phyloP scores from a whole-genome alignment of 345 rosid genomes.

The Melaleuca alternifolia region DNA sequence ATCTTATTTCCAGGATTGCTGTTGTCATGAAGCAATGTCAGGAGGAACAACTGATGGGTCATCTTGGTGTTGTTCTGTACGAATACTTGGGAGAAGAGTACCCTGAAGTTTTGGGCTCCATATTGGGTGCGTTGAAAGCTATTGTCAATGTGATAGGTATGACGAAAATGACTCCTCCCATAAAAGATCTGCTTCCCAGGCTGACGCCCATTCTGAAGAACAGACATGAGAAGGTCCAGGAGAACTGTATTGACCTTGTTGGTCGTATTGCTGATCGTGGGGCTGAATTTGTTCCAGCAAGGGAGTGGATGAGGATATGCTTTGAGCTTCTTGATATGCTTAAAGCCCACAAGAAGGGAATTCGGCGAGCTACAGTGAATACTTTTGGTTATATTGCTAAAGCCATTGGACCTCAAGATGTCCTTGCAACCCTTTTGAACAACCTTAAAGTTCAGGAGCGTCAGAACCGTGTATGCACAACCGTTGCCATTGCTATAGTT shows the following conservation, averaged over 20 bases:
- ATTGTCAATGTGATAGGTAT: constrained; percentile 98
- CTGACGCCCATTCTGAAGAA: constrained; percentile 97
- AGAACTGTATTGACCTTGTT: constrained; percentile 96
- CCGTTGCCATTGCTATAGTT: constrained; percentile 93
- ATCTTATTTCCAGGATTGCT: constrained; percentile 93
- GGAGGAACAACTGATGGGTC: constrained; percentile 99
- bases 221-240: constrained; percentile 98
- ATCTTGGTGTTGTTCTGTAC: constrained; percentile 93
- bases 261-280: constrained; percentile 99
- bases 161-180: constrained; percentile 99
- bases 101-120: constrained; percentile 97
- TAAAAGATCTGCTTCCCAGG: constrained; percentile 96
- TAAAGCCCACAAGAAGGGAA: constrained; percentile 99
- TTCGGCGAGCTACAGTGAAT: constrained; percentile 92
- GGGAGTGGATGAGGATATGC: constrained; percentile 99
- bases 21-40: constrained; percentile 99
- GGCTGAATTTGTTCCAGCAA: constrained; percentile 98
- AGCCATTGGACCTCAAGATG: constrained; percentile 99
- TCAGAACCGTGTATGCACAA: constrained; percentile 99
- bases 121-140: constrained; percentile 96
- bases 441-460: constrained; percentile 99
- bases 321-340: constrained; percentile 99
- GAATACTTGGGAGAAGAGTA: constrained; percentile 98
- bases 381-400: constrained; percentile 98
- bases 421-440: constrained; percentile 85